Conservation (phyloP, 2,329 filamentous ascomycete genomes). For the Neofusicoccum sp. region DNA sequence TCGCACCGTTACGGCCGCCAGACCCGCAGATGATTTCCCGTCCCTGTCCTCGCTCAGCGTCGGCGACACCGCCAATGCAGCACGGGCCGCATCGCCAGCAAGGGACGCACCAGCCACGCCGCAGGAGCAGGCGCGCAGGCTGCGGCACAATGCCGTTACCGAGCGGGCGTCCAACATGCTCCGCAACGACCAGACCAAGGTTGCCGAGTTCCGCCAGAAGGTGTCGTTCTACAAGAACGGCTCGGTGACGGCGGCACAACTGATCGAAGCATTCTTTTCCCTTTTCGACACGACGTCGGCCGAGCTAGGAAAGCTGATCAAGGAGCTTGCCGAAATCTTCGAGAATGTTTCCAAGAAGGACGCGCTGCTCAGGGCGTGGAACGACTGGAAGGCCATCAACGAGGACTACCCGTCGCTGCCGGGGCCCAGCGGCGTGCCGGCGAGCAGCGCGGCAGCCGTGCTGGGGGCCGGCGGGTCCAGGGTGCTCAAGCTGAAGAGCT, state of each 20-base stretch:
- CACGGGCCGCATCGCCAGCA: conserved; percentile 28
- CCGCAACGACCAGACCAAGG: conserved; percentile 70
- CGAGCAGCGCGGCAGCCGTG: conserved; percentile 54
- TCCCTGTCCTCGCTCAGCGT: conserved; percentile 11
- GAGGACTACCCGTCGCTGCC: conserved; percentile 92
- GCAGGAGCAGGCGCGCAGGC: conserved; percentile 75
- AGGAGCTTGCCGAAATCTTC: conserved; percentile 89
- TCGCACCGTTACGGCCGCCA: conserved; percentile 39
- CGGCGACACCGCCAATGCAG: conserved; percentile 14
- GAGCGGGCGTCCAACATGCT: conserved; percentile 81
- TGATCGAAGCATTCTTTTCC: conserved; percentile 85
- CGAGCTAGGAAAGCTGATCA: conserved; percentile 82
- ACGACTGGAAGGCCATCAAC: conserved; percentile 92
- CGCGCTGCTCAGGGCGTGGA: conserved; percentile 78
- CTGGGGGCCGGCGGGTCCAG: conserved; percentile 54
- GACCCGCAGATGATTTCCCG: conserved; percentile 26
- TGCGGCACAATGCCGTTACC: conserved; percentile 80
- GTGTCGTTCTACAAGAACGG: conserved; percentile 76
- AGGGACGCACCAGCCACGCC: conserved; percentile 58
- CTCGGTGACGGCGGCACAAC: conserved; percentile 66
- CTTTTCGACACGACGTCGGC: conserved; percentile 79
- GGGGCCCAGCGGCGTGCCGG: conserved; percentile 59
- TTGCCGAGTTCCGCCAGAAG: conserved; percentile 72
- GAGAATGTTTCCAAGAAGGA: conserved; percentile 76
- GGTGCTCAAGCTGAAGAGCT: conserved; percentile 67